Conservation (phyloP, 352 stramenopile genomes). For the Pythium sukuiense region DNA sequence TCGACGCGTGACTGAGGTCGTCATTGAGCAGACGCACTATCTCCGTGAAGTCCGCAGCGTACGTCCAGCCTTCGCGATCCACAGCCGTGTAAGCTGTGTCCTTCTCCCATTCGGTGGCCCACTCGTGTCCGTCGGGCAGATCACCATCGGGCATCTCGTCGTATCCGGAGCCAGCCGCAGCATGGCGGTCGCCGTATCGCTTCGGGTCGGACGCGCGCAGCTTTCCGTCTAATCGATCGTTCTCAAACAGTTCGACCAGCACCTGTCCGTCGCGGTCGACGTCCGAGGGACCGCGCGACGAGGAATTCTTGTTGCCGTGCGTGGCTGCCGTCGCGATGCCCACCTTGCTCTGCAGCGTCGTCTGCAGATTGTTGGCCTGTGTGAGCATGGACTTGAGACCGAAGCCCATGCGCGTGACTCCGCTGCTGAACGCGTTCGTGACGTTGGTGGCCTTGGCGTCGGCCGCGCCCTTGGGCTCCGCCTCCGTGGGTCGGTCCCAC, state of each 20-base stretch:
- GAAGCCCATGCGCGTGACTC: conserved; percentile 65
- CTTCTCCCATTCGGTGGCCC: conserved; percentile 83
- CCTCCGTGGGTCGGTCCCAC: conserved; percentile 66
- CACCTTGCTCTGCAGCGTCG: conserved; percentile 56
- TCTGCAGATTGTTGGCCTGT: conserved; percentile 73
- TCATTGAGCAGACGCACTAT: conserved; percentile 74
- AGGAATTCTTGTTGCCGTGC: conserved; percentile 17
- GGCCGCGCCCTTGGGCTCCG: conserved; percentile 55
- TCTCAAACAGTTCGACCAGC: conserved; percentile 84
- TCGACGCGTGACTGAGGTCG: conserved; percentile 81
- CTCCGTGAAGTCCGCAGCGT: conserved; percentile 79
- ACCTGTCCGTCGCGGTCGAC: conserved; percentile 69
- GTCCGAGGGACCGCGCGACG: conserved; percentile 43
- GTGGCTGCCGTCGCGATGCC: conserved; percentile 19
- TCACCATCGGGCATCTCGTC: conserved; percentile 69
- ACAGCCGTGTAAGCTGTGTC: conserved; percentile 79
- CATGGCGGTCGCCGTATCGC: conserved; percentile 64
- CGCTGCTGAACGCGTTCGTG: conserved; percentile 61
- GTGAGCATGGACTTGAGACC: conserved; percentile 60
- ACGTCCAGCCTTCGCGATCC: conserved; percentile 83
- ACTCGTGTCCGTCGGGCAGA: conserved; percentile 71
- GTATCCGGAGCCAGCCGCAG: conserved; percentile 48
- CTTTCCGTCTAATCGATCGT: conserved; percentile 82
- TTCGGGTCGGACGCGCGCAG: conserved; percentile 71
- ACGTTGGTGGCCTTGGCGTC: conserved; percentile 37